These are phyloP conservation scores for Hygrophorus pudorinus DNA, from an alignment of 768 basidiomycete species.

Conservation along the genomic window DNA sequence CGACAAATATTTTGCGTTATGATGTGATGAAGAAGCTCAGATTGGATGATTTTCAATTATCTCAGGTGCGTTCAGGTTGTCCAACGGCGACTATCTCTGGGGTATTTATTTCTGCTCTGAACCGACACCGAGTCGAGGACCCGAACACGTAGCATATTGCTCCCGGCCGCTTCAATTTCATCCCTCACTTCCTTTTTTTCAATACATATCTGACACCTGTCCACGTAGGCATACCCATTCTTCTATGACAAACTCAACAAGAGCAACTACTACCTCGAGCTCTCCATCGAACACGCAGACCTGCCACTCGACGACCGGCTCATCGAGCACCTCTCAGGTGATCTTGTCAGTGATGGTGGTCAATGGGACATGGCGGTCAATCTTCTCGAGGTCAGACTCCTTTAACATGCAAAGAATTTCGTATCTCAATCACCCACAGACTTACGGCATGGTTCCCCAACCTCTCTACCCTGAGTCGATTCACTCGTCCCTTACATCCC, in stretches of 20 bases:
- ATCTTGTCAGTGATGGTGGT: slow-evolving; percentile 84
- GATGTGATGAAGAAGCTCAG: slow-evolving; percentile 79
- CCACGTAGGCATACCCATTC: slow-evolving; percentile 72
- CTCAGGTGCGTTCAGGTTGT: slow-evolving; percentile 46
- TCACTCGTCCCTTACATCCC: slow-evolving; percentile 65
- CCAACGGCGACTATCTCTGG: neutral
- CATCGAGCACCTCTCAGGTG: slow-evolving; percentile 62
- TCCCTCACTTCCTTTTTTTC: neutral
- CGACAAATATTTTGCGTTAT: slow-evolving; percentile 79
- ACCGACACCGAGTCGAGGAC: too few relatives aligned
- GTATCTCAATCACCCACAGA: slow-evolving; percentile 21
- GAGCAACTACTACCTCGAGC: slow-evolving; percentile 85
- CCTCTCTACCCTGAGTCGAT: slow-evolving; percentile 73
- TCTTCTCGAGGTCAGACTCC: slow-evolving; percentile 23
- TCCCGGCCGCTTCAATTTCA: too few relatives aligned
- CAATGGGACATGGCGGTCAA: slow-evolving; percentile 89
- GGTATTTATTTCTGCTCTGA: neutral
- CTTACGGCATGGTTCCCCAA: slow-evolving; percentile 85
- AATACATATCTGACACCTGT: neutral
- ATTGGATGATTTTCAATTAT: slow-evolving; percentile 83
- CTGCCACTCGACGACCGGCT: slow-evolving; percentile 76
- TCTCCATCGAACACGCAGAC: slow-evolving; percentile 72
- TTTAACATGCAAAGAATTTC: neutral
- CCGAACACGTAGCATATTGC: too few relatives aligned
- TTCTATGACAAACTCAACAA: slow-evolving; percentile 98